A percentile compares a stretch with the other conserved stretches of the same genome.
Conservation (phyloP, 1,284 basidiomycete genomes). For the Naganishia albida region DNA sequence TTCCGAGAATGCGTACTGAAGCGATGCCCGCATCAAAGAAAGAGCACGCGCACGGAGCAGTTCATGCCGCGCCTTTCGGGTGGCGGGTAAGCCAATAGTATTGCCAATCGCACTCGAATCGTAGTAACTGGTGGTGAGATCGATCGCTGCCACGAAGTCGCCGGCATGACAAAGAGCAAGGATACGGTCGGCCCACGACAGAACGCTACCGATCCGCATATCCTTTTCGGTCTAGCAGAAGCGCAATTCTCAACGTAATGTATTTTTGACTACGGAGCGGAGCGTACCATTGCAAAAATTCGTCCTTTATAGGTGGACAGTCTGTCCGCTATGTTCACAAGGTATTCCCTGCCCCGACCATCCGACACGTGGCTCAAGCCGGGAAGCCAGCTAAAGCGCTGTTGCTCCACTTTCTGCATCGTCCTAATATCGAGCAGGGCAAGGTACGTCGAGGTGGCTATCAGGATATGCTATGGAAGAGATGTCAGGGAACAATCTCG, state of each 20-base stretch:
- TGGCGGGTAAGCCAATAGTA: conserved; percentile 78
- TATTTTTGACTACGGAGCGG: background rate
- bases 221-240: conserved; percentile 55
- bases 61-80: conserved; percentile 68
- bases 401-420: conserved; percentile 26
- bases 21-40: conserved; percentile 71
- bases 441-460: conserved; percentile 23
- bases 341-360: conserved; percentile 1
- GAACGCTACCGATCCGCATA: conserved; percentile 77
- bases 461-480: conserved; percentile 25
- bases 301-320: conserved; percentile 77
- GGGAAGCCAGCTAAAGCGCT: conserved; percentile 19
- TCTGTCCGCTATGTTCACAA: background rate
- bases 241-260: background rate
- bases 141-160: conserved; percentile 87
- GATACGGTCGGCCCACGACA: conserved; percentile 95
- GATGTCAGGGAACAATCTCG: conserved; percentile 41
- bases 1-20: conserved; percentile 88
- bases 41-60: conserved; percentile 64
- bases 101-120: conserved; percentile 80
- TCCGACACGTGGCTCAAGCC: conserved; percentile 24
- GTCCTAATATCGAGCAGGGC: conserved; percentile 23
- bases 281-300: conserved; percentile 80
- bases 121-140: conserved; percentile 81
- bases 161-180: conserved; percentile 79